Base-by-base conservation (phyloP, 2,329 filamentous ascomycete species). In the Botryotinia convoluta region DNA sequence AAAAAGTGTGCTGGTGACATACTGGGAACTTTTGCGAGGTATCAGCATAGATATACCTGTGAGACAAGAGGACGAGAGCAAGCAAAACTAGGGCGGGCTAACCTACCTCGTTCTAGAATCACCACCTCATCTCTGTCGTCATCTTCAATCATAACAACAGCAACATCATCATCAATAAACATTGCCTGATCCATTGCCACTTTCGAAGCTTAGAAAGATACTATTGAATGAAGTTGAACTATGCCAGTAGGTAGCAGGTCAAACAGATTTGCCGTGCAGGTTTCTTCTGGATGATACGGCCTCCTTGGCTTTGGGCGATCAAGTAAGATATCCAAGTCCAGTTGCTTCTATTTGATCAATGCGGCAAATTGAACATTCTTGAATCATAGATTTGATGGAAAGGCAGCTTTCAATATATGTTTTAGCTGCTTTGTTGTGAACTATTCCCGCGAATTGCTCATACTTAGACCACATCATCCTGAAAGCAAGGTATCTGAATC, bases 61-160 rank as follows among this genome's bases (percentile, higher is more conserved):
- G 6, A 42, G 48, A 68, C 6, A 57, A 68, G 29, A 69, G 37
- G n/a, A 26, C 29, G 16, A 39, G 48, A 57, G 39, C 48, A 69
- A 44, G 37, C 37, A 44, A 32, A 44, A 29, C 7, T 57, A 57
- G n/a, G 37, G 1, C 10, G n/a, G 35, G 26, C 18, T 14, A 14
- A 54, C 22, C 48, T 57, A 69, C 65, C 65, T 59, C 54, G 51
- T 44, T 70, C 68, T 45, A 62, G 68, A 70, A 70, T 22, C 60
- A 44, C 54, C 20, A 70, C 39, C 22, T 62, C 54, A n/a, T 70
- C 54, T 45, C 20, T 62, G 22, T 69, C 51, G 16, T 62, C 51
- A 45, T 62, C 29, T 62, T 62, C 22, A 37, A 70, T 45, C 14
- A 44, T 45, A 22, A 37, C 10, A 45, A 35, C 22, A 60, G 35